A percentile compares a stretch with the other conserved stretches of the same genome.
phyloP scores from a whole-genome alignment of 176 grass and related monocot genomes.

The Cymbopogon citratus region DNA sequence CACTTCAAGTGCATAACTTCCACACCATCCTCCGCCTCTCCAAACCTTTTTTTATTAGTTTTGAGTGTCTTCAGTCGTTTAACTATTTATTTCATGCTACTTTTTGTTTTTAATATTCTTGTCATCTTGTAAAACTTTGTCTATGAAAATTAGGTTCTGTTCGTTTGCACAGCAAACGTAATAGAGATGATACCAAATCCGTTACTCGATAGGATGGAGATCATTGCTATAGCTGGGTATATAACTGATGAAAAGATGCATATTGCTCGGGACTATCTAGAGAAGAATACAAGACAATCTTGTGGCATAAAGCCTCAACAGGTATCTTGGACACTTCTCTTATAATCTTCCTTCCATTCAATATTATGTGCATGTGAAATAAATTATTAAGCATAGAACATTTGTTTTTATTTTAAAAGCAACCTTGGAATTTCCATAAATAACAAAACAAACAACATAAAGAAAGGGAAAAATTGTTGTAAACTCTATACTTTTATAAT shows the following conservation, averaged over 20 bases:
- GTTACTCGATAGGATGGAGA: conserved; percentile 96
- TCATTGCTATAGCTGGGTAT: conserved; percentile 95
- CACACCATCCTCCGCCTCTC: neutral
- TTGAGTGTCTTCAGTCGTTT: conserved; percentile 9
- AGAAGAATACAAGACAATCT: conserved; percentile 76
- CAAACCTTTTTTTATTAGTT: conserved; percentile 3
- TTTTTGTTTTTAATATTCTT: conserved; percentile 33
- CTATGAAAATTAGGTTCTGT: conserved; percentile 69
- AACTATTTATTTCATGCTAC: conserved; percentile 9
- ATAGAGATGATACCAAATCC: conserved; percentile 95
- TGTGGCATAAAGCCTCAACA: conserved; percentile 93
- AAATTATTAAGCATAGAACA: neutral
- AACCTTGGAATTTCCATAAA: conserved; percentile 4
- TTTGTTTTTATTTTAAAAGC: neutral
- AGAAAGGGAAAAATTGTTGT: neutral
- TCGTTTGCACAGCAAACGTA: conserved; percentile 98
- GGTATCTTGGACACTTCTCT: conserved; percentile 25
- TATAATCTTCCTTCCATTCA: conserved; percentile 1
- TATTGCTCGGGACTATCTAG: conserved; percentile 91
- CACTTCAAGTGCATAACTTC: neutral
- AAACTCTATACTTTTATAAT: neutral
- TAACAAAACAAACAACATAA: neutral
- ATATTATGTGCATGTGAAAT: neutral
- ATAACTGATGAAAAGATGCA: conserved; percentile 99
- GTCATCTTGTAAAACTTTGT: conserved; percentile 20